A percentile compares a stretch with the other conserved stretches of the same genome.
These are phyloP conservation scores for Xylaria sp. DNA, from an alignment of 2,329 filamentous ascomycete genomes.

Conservation along the genomic window DNA sequence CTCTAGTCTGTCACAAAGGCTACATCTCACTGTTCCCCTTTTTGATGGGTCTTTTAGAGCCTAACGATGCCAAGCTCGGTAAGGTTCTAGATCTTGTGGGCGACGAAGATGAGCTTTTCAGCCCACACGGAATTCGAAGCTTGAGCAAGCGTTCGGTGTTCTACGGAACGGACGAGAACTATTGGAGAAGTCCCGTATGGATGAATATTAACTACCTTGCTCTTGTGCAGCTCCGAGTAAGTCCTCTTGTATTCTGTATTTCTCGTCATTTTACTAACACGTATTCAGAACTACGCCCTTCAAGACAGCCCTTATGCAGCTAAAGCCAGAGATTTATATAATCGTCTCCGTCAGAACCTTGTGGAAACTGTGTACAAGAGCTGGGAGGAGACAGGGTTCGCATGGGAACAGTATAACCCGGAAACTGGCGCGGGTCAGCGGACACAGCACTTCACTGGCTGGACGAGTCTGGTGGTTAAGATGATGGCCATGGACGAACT, in stretches of 20 bases:
- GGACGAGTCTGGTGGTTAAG: constrained; percentile 98
- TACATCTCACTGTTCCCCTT: constrained; percentile 96
- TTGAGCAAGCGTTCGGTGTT: constrained; percentile 83
- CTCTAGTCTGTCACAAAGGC: constrained; percentile 93
- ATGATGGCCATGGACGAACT: constrained; percentile 94
- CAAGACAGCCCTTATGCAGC: constrained; percentile 73
- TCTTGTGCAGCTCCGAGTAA: constrained; percentile 79
- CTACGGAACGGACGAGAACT: constrained; percentile 94
- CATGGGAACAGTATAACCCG: constrained; percentile 98
- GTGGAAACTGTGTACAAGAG: constrained; percentile 87
- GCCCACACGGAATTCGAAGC: constrained; percentile 85
- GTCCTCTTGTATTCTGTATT: constrained; percentile 48
- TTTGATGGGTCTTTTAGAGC: constrained; percentile 79
- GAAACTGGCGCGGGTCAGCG: constrained; percentile 93
- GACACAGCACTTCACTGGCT: constrained; percentile 97
- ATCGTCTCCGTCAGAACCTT: constrained; percentile 79
- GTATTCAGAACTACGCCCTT: constrained; percentile 68
- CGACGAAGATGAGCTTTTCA: constrained; percentile 90
- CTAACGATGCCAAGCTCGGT: constrained; percentile 78
- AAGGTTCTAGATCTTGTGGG: constrained; percentile 80
- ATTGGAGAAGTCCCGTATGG: constrained; percentile 96
- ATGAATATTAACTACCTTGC: constrained; percentile 96
- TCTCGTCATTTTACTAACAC: constrained; percentile 31
- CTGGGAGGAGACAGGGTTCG: constrained; percentile 93
- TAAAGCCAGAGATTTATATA: constrained; percentile 79